Base-by-base conservation (phyloP, 2,329 filamentous ascomycete species). In the Ceratocystis smalleyi region DNA sequence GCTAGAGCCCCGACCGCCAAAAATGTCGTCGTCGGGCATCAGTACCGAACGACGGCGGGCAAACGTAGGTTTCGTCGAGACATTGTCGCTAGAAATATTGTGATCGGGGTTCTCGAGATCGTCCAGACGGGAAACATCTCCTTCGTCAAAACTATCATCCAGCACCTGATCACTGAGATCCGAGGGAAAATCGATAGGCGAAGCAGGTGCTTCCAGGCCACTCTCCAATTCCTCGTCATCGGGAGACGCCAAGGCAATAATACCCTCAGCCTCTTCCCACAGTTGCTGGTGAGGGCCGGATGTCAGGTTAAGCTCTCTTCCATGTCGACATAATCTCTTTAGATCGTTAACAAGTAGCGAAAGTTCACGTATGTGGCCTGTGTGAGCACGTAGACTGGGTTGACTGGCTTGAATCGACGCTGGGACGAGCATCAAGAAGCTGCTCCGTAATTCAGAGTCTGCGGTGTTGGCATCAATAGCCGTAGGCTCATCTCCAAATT, bases 241-340 rank as follows among this genome's bases (percentile, higher is more conserved):
- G 1, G 84, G 84, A 1, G 84, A 86, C 57, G 89, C 89, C n/a
- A 95, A 77, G 43, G 88, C 87, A 71, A 95, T 94, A 74, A 95
- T 91, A 15, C 88, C 88, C 72, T 94, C 88, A 1, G 90, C 89
- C 72, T 94, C 88, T 69, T 84, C 83, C 88, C 88, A 95, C 59
- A 88, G 77, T 12, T 77, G 75, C 12, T 79, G 78, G 24, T 84
- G 79, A 5, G 79, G 71, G 5, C 87, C 86, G 66, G 81, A 75
- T 0, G 83, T 73, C 70, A 92, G 80, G 49, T 84, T 79, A 71
- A 90, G 81, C 55, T 85, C 81, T 19, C 83, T 81, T 5, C 85
- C 89, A 47, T 88, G 83, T 12, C 85, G 79, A 67, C 86, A 86
- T 15, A 94, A 77, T 65, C 88, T 84, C 75, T 92, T 94, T 66